A percentile compares a stretch with the other conserved stretches of the same genome.
phyloP scores from a whole-genome alignment of 1,284 basidiomycete species.

The Mycosarcoma mackinlayi region DNA sequence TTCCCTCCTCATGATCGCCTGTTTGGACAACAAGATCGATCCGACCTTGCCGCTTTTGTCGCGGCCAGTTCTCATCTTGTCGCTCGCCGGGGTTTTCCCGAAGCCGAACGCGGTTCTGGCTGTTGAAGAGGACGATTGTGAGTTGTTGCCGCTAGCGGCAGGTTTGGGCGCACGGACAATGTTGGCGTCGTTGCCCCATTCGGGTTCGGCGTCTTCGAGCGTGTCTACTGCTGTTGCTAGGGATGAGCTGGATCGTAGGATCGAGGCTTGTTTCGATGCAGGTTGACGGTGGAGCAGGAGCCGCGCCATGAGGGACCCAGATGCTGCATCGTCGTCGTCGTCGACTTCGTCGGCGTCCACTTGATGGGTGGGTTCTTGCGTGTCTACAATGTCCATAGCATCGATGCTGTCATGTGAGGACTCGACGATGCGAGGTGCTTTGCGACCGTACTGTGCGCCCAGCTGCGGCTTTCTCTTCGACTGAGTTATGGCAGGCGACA shows the following conservation, averaged over 20 bases:
- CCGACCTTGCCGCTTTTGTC: background rate
- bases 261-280: background rate
- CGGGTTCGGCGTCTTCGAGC: constrained; percentile 42
- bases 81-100: too few relatives aligned
- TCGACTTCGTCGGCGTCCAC: background rate
- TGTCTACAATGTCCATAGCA: constrained; percentile 16
- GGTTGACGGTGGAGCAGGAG: background rate
- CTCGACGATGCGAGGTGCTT: background rate
- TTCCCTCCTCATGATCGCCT: constrained; percentile 35
- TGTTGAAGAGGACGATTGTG: constrained; percentile 1
- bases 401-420: background rate
- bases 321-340: constrained; percentile 8
- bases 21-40: constrained; percentile 25
- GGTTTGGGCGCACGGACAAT: constrained; percentile 40
- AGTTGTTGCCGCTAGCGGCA: constrained; percentile 6
- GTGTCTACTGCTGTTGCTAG: constrained; percentile 9
- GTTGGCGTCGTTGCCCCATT: constrained; percentile 49
- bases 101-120: too few relatives aligned
- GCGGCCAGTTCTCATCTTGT: background rate
- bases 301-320: constrained; percentile 22
- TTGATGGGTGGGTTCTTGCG: background rate
- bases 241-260: background rate
- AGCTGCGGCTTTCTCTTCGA: constrained; percentile 2
- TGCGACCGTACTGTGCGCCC: constrained; percentile 24
- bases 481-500: background rate